phyloP scores from a whole-genome alignment of 257 asterid species.

The Petrea volubilis region DNA sequence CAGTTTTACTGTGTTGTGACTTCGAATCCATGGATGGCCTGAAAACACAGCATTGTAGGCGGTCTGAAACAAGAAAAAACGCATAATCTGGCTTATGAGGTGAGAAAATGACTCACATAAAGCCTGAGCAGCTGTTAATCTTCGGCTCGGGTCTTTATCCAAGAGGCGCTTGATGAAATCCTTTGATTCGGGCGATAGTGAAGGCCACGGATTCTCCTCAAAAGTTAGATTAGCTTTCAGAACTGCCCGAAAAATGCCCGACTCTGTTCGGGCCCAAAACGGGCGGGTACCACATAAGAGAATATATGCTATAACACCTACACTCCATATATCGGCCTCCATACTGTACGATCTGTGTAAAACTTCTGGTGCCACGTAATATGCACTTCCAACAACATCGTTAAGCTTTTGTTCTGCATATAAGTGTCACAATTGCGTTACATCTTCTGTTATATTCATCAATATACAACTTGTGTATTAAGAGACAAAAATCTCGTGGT shows the following conservation, averaged over 20 bases:
- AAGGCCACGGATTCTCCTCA: constrained; percentile 66
- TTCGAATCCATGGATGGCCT: constrained; percentile 80
- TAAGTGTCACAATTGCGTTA: constrained; percentile 17
- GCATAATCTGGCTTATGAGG: background rate
- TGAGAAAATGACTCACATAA: constrained; percentile 46
- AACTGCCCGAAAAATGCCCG: constrained; percentile 66
- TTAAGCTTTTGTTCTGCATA: constrained; percentile 67
- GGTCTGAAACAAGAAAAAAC: constrained; percentile 6
- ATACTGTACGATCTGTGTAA: constrained; percentile 25
- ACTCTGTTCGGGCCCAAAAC: constrained; percentile 73
- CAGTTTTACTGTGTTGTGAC: constrained; percentile 32
- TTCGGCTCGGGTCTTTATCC: constrained; percentile 56
- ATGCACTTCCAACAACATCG: constrained; percentile 65
- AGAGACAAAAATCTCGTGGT: no score
- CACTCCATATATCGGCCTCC: constrained; percentile 36
- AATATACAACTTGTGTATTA: no score
- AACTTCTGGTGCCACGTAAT: constrained; percentile 37
- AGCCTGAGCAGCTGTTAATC: constrained; percentile 79
- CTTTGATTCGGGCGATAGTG: constrained; percentile 49
- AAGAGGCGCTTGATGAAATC: constrained; percentile 59
- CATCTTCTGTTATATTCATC: no score
- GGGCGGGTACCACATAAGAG: constrained; percentile 73
- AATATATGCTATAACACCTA: constrained; percentile 46
- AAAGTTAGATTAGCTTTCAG: constrained; percentile 59
- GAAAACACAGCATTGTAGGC: constrained; percentile 23